A percentile compares a stretch with the other conserved stretches of the same genome.
These are phyloP conservation scores for Sungouiella thailandica DNA, from an alignment of 805 yeast genomes.

Conservation along the genomic window DNA sequence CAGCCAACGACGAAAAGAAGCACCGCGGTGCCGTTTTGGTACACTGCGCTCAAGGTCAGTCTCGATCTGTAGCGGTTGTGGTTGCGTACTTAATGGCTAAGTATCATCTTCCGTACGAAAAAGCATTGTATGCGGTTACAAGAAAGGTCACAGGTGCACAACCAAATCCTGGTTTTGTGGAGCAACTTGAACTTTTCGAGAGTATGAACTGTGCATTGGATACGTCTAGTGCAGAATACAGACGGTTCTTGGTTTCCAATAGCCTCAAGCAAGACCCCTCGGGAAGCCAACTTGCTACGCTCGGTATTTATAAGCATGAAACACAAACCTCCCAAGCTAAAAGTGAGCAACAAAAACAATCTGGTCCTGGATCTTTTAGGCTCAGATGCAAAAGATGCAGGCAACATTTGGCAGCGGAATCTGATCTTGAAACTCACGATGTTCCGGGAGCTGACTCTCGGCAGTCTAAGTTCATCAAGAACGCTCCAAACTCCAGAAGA, in stretches of 20 bases:
- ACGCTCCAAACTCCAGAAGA: conserved; percentile 57
- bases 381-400: conserved; percentile 84
- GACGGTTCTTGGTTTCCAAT: conserved; percentile 21
- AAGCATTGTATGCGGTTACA: conserved; percentile 72
- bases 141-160: conserved; percentile 54
- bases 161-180: conserved; percentile 72
- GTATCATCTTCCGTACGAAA: conserved; percentile 50
- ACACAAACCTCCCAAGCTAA: no score
- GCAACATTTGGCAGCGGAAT: conserved; percentile 56
- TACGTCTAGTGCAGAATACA: conserved; percentile 17
- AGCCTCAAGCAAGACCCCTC: conserved; percentile 16
- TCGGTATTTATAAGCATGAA: conserved; percentile 9
- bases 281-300: conserved; percentile 8
- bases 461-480: conserved; percentile 62
- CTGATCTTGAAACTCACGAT: conserved; percentile 58
- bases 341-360: conserved; percentile 1
- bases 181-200: conserved; percentile 65
- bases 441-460: conserved; percentile 62
- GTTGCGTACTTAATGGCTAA: conserved; percentile 47
- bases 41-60: conserved; percentile 51
- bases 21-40: conserved; percentile 43
- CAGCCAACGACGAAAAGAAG: conserved; percentile 13
- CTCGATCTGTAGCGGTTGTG: conserved; percentile 44
- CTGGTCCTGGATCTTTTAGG: conserved; percentile 12
- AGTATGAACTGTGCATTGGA: conserved; percentile 26